These are phyloP conservation scores for Russula lepida DNA, from an alignment of 768 basidiomycete species.

Conservation along the genomic window DNA sequence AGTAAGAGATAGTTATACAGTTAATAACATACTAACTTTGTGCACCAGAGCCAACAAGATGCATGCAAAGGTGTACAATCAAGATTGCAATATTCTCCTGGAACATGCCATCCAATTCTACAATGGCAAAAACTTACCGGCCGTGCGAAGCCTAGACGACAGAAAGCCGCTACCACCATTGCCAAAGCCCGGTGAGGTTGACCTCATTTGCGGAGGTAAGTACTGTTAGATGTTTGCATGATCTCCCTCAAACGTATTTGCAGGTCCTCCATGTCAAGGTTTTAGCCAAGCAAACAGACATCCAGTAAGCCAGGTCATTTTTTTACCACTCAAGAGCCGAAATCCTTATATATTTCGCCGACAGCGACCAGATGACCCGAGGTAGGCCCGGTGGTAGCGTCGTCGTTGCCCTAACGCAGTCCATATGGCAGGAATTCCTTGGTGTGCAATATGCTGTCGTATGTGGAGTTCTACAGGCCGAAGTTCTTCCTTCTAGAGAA, in stretches of 20 bases:
- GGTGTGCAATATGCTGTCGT: constrained; percentile 62
- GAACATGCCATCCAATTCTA: constrained; percentile 45
- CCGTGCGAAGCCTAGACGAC: constrained; percentile 35
- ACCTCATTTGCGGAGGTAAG: constrained; percentile 69
- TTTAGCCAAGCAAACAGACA: constrained; percentile 58
- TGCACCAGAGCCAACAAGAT: constrained; percentile 53
- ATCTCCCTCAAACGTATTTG: background rate
- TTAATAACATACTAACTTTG: background rate
- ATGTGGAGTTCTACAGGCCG: constrained; percentile 56
- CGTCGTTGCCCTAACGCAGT: background rate
- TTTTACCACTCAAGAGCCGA: background rate
- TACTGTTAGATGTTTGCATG: background rate
- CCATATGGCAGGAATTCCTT: constrained; percentile 44
- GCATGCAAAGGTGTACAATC: constrained; percentile 50
- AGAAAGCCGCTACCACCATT: constrained; percentile 35
- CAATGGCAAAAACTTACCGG: constrained; percentile 34
- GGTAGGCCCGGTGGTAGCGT: constrained; percentile 29
- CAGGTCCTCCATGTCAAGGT: constrained; percentile 72
- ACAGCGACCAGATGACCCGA: constrained; percentile 51
- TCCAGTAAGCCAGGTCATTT: constrained; percentile 34
- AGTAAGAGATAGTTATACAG: constrained; percentile 31
- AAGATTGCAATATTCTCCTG: constrained; percentile 52
- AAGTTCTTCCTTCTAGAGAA: constrained; percentile 66
- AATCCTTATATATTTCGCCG: background rate
- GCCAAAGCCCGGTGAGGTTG: constrained; percentile 52